These are phyloP conservation scores for Kazachstania kunashirensis DNA, from an alignment of 805 yeast species.

Conservation along the genomic window DNA sequence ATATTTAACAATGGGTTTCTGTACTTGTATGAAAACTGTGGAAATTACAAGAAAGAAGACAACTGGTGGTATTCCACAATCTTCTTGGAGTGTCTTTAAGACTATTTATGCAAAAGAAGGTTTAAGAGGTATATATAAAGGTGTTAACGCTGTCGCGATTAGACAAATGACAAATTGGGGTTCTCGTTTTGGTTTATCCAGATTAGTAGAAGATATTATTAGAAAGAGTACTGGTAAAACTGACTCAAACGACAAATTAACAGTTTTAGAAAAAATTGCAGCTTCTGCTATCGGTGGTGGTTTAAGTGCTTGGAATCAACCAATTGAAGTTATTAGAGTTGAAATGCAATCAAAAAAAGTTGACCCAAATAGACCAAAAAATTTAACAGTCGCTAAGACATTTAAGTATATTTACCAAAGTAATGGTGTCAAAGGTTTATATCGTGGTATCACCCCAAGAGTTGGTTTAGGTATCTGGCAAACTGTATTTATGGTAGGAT, in stretches of 20 bases:
- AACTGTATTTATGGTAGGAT: constrained; percentile 95
- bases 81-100: constrained; percentile 77
- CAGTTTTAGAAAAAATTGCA: constrained; percentile 69
- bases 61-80: constrained; percentile 57
- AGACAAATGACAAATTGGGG: constrained; percentile 99
- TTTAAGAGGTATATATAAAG: constrained; percentile 88
- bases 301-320: constrained; percentile 96
- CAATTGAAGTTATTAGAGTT: constrained; percentile 93
- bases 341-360: constrained; percentile 95
- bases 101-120: constrained; percentile 83
- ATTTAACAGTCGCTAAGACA: constrained; percentile 67
- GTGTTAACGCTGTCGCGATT: constrained; percentile 97
- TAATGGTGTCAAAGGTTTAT: constrained; percentile 83
- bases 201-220: constrained; percentile 83
- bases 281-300: constrained; percentile 95
- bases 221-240: constrained; percentile 53
- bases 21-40: constrained; percentile 98
- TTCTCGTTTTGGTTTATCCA: constrained; percentile 84
- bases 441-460: constrained; percentile 95
- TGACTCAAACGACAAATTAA: constrained; percentile 46
- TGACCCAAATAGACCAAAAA: constrained; percentile 93
- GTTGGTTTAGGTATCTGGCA: constrained; percentile 97
- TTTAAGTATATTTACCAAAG: constrained; percentile 71
- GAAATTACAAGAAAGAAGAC: constrained; percentile 87
- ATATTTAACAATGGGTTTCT: constrained; percentile 92